Percentiles rank a stretch among this genome's conserved stretches.
Evolutionary conservation across 176 grass and related monocot genomes (phyloP).

Genomic region (Puya raimondii): DNA sequence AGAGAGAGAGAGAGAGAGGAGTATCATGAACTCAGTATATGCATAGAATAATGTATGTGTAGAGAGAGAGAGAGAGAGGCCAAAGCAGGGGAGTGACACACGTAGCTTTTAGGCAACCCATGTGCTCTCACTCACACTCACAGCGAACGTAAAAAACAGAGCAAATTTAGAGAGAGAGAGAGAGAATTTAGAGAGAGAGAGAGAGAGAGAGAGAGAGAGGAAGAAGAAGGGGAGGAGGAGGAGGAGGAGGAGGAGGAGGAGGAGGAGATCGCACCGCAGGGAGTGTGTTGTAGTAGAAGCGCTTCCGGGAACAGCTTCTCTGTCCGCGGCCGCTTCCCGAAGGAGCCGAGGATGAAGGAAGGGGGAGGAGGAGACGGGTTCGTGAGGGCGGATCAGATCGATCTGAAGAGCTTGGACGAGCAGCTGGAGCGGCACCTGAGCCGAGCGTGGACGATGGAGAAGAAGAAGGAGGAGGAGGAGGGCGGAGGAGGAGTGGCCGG

Average conservation of each 20-base stretch:
- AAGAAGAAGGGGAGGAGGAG: not conserved
- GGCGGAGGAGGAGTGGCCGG: conserved; percentile 5
- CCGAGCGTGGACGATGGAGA: conserved; percentile 92
- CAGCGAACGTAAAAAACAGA: not conserved
- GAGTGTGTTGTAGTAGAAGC: not conserved
- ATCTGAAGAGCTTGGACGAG: conserved; percentile 82
- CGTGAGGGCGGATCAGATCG: conserved; percentile 63
- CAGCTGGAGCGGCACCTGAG: conserved; percentile 85
- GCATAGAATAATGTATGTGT: too few species aligned
- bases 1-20: too few species aligned
- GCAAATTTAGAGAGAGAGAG: conserved; percentile 9
- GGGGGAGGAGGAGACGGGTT: conserved; percentile 55
- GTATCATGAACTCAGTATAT: too few species aligned
- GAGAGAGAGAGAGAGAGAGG: not conserved
- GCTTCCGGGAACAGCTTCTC: not conserved
- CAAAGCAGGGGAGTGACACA: not conserved
- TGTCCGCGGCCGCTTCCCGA: not conserved
- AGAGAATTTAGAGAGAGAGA: conserved; percentile 16
- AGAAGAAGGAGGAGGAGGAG: conserved; percentile 57
- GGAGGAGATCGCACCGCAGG: conserved; percentile 1
- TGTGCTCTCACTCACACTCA: not conserved
- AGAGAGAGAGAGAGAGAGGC: not conserved
- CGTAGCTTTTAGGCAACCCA: conserved; percentile 1
- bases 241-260: conserved; percentile 15
- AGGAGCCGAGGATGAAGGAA: not conserved